Conservation (phyloP, 805 yeast genomes). For the Scheffersomyces ergatensis region DNA sequence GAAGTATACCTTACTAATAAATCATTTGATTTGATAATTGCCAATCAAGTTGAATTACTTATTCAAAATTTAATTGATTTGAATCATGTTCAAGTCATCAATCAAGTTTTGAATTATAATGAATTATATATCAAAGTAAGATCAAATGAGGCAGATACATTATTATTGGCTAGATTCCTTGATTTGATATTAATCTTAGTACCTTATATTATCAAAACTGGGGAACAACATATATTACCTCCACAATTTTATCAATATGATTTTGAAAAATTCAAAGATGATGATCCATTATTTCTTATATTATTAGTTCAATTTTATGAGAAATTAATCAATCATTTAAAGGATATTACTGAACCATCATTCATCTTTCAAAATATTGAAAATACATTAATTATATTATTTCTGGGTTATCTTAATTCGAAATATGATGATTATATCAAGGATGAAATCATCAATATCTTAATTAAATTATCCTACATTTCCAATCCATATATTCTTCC, state of each 20-base stretch:
- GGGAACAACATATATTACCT: neutral
- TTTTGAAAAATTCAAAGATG: constrained; percentile 10
- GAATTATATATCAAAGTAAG: constrained; percentile 2
- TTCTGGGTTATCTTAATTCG: neutral
- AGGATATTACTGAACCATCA: neutral
- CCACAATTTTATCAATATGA: constrained; percentile 8
- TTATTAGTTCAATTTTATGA: constrained; percentile 23
- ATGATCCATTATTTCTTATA: constrained; percentile 25
- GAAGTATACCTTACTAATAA: constrained; percentile 2
- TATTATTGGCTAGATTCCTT: constrained; percentile 16
- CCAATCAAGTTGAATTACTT: constrained; percentile 10
- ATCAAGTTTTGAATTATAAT: constrained; percentile 6
- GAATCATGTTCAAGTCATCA: constrained; percentile 1
- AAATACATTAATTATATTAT: neutral
- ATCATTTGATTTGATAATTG: constrained; percentile 3
- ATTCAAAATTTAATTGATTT: neutral
- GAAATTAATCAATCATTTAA: constrained; percentile 12
- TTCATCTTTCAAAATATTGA: neutral
- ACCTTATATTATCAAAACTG: constrained; percentile 7
- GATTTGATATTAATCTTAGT: constrained; percentile 14
- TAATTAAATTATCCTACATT: constrained; percentile 18
- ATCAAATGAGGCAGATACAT: constrained; percentile 8
- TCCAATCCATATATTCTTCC: neutral
- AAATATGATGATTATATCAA: constrained; percentile 8
- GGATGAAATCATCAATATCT: constrained; percentile 18